phyloP scores from a whole-genome alignment of 495 filamentous ascomycete species.

The Xylaria scruposa region DNA sequence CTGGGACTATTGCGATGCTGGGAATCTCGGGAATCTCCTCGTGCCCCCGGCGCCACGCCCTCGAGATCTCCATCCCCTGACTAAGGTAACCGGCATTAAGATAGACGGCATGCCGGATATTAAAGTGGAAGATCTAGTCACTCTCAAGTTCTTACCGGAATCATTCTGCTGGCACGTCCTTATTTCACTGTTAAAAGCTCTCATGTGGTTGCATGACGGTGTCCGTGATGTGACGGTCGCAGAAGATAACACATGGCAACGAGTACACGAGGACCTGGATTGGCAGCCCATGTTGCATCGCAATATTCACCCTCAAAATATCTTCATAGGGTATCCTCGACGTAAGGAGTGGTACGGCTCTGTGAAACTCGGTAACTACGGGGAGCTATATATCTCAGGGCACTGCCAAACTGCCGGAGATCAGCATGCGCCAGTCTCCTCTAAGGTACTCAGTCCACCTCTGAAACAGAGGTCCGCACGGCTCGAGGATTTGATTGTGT shows the following conservation, averaged over 20 bases:
- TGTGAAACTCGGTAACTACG: conserved; percentile 57
- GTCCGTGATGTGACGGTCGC: conserved; percentile 23
- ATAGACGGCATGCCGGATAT: conserved; percentile 1
- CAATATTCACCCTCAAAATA: conserved; percentile 48
- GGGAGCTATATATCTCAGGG: conserved; percentile 41
- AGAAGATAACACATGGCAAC: not conserved
- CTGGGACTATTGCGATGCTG: conserved; percentile 52
- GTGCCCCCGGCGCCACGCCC: conserved; percentile 18
- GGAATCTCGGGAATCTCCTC: conserved; percentile 44
- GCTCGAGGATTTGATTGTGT: conserved; percentile 26
- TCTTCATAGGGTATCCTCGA: conserved; percentile 52
- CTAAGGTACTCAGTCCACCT: conserved; percentile 34
- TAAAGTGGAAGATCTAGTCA: conserved; percentile 7
- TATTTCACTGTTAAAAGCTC: conserved; percentile 44
- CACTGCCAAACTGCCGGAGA: conserved; percentile 32
- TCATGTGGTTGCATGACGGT: conserved; percentile 54
- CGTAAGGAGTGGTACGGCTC: conserved; percentile 54
- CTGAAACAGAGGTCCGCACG: not conserved
- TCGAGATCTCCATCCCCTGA: not conserved
- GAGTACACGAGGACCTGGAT: conserved; percentile 32
- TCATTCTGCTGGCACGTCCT: conserved; percentile 54
- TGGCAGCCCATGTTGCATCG: conserved; percentile 57
- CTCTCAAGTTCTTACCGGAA: conserved; percentile 45
- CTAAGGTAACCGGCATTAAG: not conserved
- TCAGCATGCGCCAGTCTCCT: not conserved